These are phyloP conservation scores for Thoreauomyces humboldtii DNA, from an alignment of 192 early-diverging fungal genomes.

Conservation along the genomic window DNA sequence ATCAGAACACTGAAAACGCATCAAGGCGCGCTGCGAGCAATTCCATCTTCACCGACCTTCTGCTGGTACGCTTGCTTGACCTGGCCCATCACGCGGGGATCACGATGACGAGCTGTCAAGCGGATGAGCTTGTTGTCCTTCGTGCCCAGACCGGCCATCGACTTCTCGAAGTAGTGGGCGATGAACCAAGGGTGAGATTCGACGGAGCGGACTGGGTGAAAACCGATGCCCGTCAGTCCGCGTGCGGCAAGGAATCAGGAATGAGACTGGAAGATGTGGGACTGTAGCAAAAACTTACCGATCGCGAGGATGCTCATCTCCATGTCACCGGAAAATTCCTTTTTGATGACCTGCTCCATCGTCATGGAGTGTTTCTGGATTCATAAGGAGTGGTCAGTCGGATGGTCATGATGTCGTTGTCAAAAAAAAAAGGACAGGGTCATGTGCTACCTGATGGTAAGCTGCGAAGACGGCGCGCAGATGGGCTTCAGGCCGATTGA, in stretches of 20 bases:
- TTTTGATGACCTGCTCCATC: slow-evolving; percentile 41
- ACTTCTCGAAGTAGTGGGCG: slow-evolving; percentile 43
- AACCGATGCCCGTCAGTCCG: background rate
- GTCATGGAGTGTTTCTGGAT: slow-evolving; percentile 33
- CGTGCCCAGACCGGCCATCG: slow-evolving; percentile 52
- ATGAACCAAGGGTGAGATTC: slow-evolving; percentile 32
- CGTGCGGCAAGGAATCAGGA: slow-evolving; percentile 6
- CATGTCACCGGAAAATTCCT: slow-evolving; percentile 48
- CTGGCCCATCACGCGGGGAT: slow-evolving; percentile 6
- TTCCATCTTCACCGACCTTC: slow-evolving; percentile 18
- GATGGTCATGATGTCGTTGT: background rate
- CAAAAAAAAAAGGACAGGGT: background rate
- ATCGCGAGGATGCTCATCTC: slow-evolving; percentile 32
- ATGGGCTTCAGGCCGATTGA: slow-evolving; percentile 24
- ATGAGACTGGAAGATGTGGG: too few species aligned
- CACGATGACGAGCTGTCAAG: slow-evolving; percentile 11
- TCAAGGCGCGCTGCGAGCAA: too few species aligned
- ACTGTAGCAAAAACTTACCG: slow-evolving; percentile 21
- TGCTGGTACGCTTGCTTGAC: slow-evolving; percentile 19
- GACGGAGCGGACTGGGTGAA: slow-evolving; percentile 23
- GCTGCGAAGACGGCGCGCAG: slow-evolving; percentile 38
- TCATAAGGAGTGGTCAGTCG: too few species aligned
- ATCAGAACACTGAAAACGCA: slow-evolving; percentile 20
- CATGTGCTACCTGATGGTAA: slow-evolving; percentile 22
- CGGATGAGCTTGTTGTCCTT: slow-evolving; percentile 21